A percentile compares a stretch with the other conserved stretches of the same genome.
Conservation (phyloP, 441 rosid species). For the Brassica balearica region DNA sequence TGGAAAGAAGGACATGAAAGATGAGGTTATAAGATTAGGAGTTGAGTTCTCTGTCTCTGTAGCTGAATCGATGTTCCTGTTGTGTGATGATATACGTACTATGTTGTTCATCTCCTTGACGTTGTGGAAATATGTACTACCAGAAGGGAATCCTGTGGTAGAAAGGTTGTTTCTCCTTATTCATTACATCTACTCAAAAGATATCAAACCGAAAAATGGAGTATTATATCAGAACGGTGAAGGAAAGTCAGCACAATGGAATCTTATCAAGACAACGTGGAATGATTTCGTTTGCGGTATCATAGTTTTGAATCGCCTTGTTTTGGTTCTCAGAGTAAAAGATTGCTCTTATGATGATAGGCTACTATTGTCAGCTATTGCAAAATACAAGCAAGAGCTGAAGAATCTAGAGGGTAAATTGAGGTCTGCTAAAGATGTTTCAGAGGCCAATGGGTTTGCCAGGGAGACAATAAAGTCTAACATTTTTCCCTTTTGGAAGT, state of each 20-base stretch:
- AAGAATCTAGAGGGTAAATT: neutral
- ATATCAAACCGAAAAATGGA: constrained; percentile 5
- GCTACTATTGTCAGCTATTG: neutral
- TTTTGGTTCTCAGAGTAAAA: neutral
- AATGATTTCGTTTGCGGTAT: neutral
- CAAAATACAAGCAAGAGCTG: neutral
- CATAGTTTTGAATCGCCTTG: constrained; percentile 5
- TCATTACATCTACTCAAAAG: neutral
- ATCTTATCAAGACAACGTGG: neutral
- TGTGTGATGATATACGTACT: neutral
- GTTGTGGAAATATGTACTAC: neutral
- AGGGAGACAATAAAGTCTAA: neutral
- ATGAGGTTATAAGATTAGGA: constrained; percentile 21
- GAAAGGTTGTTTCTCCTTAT: constrained; percentile 9
- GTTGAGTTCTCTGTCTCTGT: neutral
- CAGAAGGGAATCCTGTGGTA: neutral
- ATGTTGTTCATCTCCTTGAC: neutral
- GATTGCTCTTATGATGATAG: neutral
- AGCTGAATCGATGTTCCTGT: constrained; percentile 6
- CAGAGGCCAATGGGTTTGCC: neutral
- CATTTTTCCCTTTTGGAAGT: neutral
- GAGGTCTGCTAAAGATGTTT: neutral
- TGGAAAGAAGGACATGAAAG: neutral
- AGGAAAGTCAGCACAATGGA: neutral
- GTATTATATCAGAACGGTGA: neutral